Evolutionary conservation across 2,329 filamentous ascomycete genomes (phyloP), one percentile per base, ranked within the genome.

Genomic region (Epichloe gansuensis): DNA sequence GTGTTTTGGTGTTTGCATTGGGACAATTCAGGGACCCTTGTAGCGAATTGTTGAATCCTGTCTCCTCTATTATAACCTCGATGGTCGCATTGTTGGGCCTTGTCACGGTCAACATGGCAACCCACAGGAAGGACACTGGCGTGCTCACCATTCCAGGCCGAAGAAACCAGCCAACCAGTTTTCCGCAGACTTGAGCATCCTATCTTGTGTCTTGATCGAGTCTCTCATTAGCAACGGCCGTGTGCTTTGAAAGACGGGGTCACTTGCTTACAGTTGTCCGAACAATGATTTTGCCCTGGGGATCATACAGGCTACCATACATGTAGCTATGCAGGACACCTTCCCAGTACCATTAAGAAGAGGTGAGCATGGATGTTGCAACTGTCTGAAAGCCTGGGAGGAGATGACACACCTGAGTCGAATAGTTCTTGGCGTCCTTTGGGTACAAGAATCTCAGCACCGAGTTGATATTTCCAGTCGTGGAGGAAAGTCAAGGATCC

Each of bases 161-260:
- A 90, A 90, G 70, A 90, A 90, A 0, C 86, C 86, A 5, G 85
- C 83, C 62, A 89, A 69, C 67, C 88, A 90, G 65, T 90, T 85
- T 65, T 90, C 85, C 3, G 85, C 85, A 41, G 78, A 84, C 64
- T 89, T 83, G 23, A 85, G 71, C 86, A 90, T 90, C 25, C 86
- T 80, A 62, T 87, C 81, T 63, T 90, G 84, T 1, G 85, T 87
- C 71, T 75, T 3, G 15, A 1, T 15, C 1, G 7, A 23, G 25
- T n/a, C 1, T 42, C 56, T 64, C 48, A 63, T 57, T 41, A 38
- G 38, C 8, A 35, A 7, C 17, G 3, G 6, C 2, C 12, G 17
- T 39, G 2, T 23, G 6, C 28, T 6, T 11, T 13, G 21, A 21
- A 7, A 8, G 12, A 41, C 38, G 15, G 39, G 47, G 28, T 25